Conservation (phyloP, 192 early-diverging fungal species). For the Spizellomyces punctatus region DNA sequence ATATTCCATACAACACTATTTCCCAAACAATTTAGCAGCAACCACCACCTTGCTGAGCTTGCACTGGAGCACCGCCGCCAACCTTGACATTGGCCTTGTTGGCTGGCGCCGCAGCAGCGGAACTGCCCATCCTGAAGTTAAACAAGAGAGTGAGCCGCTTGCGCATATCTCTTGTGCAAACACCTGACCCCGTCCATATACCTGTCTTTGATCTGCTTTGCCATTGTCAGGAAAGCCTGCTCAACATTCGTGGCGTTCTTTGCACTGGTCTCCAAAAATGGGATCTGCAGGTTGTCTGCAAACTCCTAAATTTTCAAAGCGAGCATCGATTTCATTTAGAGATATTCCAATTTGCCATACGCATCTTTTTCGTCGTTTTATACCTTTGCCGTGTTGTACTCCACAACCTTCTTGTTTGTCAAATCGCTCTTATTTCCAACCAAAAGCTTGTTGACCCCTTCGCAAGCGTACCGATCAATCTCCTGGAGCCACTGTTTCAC, state of each 20-base stretch:
- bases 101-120: constrained; percentile 40
- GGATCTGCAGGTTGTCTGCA: constrained; percentile 82
- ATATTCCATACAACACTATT: too few relatives aligned
- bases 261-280: constrained; percentile 96
- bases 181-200: constrained; percentile 38
- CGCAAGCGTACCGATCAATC: constrained; percentile 96
- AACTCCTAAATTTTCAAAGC: constrained; percentile 70
- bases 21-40: constrained; percentile 47
- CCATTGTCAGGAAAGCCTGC: constrained; percentile 99
- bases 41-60: constrained; percentile 49
- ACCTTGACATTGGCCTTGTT: constrained; percentile 57
- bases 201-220: constrained; percentile 99
- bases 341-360: too few relatives aligned
- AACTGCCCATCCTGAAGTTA: constrained; percentile 59
- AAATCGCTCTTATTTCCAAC: constrained; percentile 99
- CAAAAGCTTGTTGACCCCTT: constrained; percentile 96
- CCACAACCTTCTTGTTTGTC: constrained; percentile 89
- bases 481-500: constrained; percentile 99
- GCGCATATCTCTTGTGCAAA: background rate
- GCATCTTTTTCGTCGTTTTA: background rate
- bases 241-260: constrained; percentile 98
- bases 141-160: constrained; percentile 9
- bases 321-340: background rate
- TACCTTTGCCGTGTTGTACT: constrained; percentile 73
- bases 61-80: constrained; percentile 51